Base-by-base conservation (phyloP, 306 rosid genomes). In the Cicer bijugum region DNA sequence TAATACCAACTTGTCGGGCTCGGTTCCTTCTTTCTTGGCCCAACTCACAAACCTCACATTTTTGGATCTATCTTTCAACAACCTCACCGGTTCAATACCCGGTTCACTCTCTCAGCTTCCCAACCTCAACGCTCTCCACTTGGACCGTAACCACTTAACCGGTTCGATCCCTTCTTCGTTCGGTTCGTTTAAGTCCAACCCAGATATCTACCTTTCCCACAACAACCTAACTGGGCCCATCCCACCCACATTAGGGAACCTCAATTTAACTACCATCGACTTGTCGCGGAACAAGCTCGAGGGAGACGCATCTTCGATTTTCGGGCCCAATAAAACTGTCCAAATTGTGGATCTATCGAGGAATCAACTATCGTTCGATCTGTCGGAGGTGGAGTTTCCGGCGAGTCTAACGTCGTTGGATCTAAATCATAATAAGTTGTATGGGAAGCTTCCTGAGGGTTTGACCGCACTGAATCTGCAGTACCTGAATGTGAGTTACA, bases 141-240 rank as follows among this genome's bases (percentile, higher is more conserved):
- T 90, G 16, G 93, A 85, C 77, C 87, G 90, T 0, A 88, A 89
- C 83, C 83, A 84, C 45, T 62, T 89, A 10, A 84, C 80, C n/a
- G 90, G 93, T 7, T 23, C 48, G 5, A 91, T 91, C 57, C 97
- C 97, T 0, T 51, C 73, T 19, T 89, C 92, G 1, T 81, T 84
- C 15, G 89, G 89, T 0, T 58, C 53, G 10, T 87, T 89, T 51
- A 53, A 75, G 35, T 72, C 70, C 0, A 53, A 35, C 42, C 63
- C 86, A 0, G 61, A 20, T 7, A 68, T 89, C 1, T 59, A 20
- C 14, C 89, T 89, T 35, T 88, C 97, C 2, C 92, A 85, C 71
- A 91, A 91, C 86, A 74, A 75, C 42, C 95, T 91, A 45, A 33
- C 92, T 0, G 94, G 97, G 1, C 11, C 55, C n/a, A 87, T 91